Conservation (phyloP, 495 filamentous ascomycete genomes). For the Rhizodiscina lignyota region DNA sequence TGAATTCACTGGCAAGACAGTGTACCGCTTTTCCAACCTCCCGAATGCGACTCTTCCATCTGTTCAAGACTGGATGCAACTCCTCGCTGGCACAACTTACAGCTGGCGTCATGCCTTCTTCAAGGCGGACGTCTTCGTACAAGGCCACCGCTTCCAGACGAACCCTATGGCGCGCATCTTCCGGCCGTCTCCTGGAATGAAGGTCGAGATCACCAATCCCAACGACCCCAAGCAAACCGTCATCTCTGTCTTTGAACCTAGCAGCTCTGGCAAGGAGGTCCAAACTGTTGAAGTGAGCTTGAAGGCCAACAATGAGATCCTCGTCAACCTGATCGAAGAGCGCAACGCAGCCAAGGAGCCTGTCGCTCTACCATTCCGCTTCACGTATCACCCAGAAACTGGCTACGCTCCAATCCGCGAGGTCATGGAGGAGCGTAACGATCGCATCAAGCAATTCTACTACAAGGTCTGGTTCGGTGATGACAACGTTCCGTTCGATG, state of each 20-base stretch:
- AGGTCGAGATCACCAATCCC: conserved; percentile 72
- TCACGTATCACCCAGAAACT: conserved; percentile 83
- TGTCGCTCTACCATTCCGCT: conserved; percentile 63
- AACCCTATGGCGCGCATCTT: conserved; percentile 90
- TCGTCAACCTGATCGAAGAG: conserved; percentile 74
- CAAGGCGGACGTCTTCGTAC: conserved; percentile 82
- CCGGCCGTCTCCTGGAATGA: conserved; percentile 65
- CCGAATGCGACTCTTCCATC: conserved; percentile 58
- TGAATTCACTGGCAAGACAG: conserved; percentile 55
- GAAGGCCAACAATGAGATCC: conserved; percentile 58
- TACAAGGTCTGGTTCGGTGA: conserved; percentile 92
- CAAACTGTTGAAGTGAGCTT: conserved; percentile 75
- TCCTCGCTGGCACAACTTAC: conserved; percentile 68
- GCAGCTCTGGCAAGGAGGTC: conserved; percentile 47
- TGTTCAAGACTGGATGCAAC: conserved; percentile 63
- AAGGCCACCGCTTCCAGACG: conserved; percentile 90
- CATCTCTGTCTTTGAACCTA: conserved; percentile 60
- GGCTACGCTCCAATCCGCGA: conserved; percentile 92
- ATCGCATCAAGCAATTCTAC: conserved; percentile 96
- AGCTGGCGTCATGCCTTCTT: conserved; percentile 98
- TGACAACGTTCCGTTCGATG: conserved; percentile 68
- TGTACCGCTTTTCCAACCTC: conserved; percentile 61
- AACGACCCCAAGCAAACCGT: conserved; percentile 61
- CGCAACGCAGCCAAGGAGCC: conserved; percentile 66
- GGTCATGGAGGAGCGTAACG: conserved; percentile 86